A percentile compares a stretch with the other conserved stretches of the same genome.
These are phyloP conservation scores for Holtermanniella nyarrowii DNA, from an alignment of 768 basidiomycete species.

Conservation along the genomic window DNA sequence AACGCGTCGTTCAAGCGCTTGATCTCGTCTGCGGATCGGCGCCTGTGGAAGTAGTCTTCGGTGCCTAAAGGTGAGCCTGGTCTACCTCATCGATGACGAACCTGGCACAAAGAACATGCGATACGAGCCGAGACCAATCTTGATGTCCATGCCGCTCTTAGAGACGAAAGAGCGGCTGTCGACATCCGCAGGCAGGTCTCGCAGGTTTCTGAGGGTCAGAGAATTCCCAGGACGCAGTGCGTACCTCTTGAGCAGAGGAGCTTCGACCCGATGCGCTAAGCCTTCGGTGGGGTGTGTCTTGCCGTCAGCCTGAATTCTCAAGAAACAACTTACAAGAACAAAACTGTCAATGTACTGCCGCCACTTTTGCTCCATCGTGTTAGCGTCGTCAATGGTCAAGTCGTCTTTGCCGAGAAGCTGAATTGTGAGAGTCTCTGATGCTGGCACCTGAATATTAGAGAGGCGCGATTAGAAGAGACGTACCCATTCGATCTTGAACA, in stretches of 20 bases:
- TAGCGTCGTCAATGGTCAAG: slow-evolving; percentile 44
- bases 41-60: slow-evolving; percentile 1
- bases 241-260: slow-evolving; percentile 41
- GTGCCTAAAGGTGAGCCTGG: background rate
- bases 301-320: background rate
- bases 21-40: background rate
- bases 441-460: slow-evolving; percentile 19
- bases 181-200: slow-evolving; percentile 8
- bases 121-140: slow-evolving; percentile 37
- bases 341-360: slow-evolving; percentile 45
- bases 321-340: slow-evolving; percentile 34
- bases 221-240: background rate
- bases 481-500: slow-evolving; percentile 45
- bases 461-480: slow-evolving; percentile 8
- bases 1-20: slow-evolving; percentile 28
- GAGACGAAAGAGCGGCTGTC: slow-evolving; percentile 12
- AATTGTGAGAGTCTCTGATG: slow-evolving; percentile 35
- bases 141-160: slow-evolving; percentile 33
- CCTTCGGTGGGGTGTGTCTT: slow-evolving; percentile 44
- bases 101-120: slow-evolving; percentile 40
- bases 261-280: slow-evolving; percentile 39
- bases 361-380: slow-evolving; percentile 42
- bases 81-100: too few species aligned
- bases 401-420: slow-evolving; percentile 45
- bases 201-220: slow-evolving; percentile 14